Evolutionary conservation across 2,329 filamentous ascomycete species (phyloP).

Genomic region (Aspergillus japonicus): DNA sequence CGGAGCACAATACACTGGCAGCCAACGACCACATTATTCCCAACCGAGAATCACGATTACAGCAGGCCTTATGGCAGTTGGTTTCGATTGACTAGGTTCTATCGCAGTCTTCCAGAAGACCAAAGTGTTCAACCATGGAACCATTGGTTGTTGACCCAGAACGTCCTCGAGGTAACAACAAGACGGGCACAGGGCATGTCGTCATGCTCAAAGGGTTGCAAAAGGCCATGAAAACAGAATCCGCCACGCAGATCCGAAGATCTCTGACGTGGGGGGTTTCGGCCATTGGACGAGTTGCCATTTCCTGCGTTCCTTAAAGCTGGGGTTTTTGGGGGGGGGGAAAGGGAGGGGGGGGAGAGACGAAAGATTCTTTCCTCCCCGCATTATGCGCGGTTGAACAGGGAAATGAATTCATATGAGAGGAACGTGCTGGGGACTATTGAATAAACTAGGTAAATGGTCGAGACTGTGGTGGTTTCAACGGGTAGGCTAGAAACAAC

Average conservation of each 20-base stretch:
- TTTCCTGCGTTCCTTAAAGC: not conserved
- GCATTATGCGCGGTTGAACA: slow-evolving; percentile 3
- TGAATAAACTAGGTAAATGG: not conserved
- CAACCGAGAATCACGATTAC: not conserved
- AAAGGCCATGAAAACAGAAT: slow-evolving; percentile 6
- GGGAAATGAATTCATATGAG: not conserved
- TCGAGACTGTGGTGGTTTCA: not conserved
- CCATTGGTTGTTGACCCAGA: not conserved
- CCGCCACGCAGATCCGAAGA: slow-evolving; percentile 27
- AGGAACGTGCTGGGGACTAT: not conserved
- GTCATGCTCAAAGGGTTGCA: slow-evolving; percentile 13
- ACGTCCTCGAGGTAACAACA: not conserved
- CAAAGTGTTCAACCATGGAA: slow-evolving; percentile 10
- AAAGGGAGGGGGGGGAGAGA: not conserved
- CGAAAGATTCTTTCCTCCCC: not conserved
- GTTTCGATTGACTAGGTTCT: not conserved
- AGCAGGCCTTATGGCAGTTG: not conserved
- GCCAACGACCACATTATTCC: not conserved
- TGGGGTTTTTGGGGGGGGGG: not conserved
- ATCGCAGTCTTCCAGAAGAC: slow-evolving; percentile 3
- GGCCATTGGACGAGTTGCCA: not conserved
- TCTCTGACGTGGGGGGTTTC: slow-evolving; percentile 27
- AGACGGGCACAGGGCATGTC: slow-evolving; percentile 8
- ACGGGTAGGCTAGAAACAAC: not conserved
- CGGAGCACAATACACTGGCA: not conserved